Evolutionary conservation across 2,329 filamentous ascomycete genomes (phyloP).

Genomic region (Verticillium isaacii): DNA sequence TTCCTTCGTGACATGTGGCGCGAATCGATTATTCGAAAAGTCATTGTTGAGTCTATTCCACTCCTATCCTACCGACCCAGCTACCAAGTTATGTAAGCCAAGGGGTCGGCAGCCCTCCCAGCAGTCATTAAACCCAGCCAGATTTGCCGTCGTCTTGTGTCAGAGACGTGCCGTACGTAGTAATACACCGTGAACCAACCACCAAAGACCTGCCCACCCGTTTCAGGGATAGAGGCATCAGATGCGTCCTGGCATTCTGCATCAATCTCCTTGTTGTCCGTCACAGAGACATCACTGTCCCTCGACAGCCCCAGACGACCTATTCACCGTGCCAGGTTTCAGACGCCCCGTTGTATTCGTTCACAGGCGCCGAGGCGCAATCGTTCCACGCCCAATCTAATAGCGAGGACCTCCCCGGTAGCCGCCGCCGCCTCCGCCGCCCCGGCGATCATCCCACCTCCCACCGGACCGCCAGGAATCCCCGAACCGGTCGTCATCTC

Average conservation of each 20-base stretch:
- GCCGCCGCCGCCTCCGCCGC: slow-evolving; percentile 9
- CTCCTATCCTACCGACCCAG: no score
- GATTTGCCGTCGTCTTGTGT: no score
- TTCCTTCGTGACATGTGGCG: no score
- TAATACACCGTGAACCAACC: neutral
- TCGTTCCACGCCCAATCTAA: neutral
- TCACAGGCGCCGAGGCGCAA: neutral
- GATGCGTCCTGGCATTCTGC: neutral
- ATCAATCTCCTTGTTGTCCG: neutral
- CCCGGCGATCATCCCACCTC: slow-evolving; percentile 2
- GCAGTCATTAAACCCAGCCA: no score
- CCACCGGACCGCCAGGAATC: neutral
- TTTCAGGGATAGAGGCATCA: neutral
- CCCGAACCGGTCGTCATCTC: slow-evolving; percentile 12
- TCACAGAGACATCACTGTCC: neutral
- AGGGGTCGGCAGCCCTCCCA: no score
- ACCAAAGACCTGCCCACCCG: neutral
- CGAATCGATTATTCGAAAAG: no score
- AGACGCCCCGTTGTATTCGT: neutral
- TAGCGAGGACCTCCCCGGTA: slow-evolving; percentile 4
- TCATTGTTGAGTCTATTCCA: no score
- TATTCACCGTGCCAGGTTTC: neutral
- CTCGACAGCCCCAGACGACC: neutral
- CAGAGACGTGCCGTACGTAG: neutral
- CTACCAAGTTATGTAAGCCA: no score